Evolutionary conservation across 257 asterid species (phyloP).

Genomic region (Nicotiana knightiana): DNA sequence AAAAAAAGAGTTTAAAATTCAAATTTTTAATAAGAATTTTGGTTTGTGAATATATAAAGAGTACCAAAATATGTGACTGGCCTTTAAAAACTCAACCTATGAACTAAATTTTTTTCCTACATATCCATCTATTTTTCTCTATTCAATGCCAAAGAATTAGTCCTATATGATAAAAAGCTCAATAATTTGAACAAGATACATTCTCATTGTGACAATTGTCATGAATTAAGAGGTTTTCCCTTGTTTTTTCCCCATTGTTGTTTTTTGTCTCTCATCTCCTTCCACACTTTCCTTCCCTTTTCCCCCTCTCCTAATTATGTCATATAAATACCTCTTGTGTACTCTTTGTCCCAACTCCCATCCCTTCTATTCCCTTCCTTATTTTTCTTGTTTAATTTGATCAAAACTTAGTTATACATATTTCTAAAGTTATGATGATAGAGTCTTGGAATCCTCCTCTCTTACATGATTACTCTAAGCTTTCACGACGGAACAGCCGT

Average conservation of each 20-base stretch:
- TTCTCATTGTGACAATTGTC: slow-evolving; percentile 21
- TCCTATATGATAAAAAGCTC: neutral
- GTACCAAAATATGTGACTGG: too few relatives aligned
- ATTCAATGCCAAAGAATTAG: neutral
- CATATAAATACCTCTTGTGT: slow-evolving; percentile 9
- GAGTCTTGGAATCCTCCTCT: slow-evolving; percentile 29
- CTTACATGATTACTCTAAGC: slow-evolving; percentile 10
- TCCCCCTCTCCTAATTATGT: neutral
- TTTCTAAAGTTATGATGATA: neutral
- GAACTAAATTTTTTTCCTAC: too few relatives aligned
- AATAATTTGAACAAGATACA: neutral
- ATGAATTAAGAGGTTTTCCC: neutral
- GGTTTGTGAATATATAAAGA: neutral
- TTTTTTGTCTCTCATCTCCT: neutral
- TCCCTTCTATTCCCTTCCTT: neutral
- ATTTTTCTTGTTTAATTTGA: neutral
- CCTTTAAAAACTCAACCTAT: too few relatives aligned
- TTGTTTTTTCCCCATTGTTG: neutral
- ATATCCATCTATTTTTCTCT: too few relatives aligned
- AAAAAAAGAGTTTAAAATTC: neutral
- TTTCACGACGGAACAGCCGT: neutral
- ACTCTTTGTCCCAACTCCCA: neutral
- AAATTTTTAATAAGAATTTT: neutral
- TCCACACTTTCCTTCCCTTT: neutral
- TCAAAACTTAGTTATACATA: neutral